These are phyloP conservation scores for Vitrella brassicaformis DNA, from an alignment of 73 alveolate species.

Conservation along the genomic window DNA sequence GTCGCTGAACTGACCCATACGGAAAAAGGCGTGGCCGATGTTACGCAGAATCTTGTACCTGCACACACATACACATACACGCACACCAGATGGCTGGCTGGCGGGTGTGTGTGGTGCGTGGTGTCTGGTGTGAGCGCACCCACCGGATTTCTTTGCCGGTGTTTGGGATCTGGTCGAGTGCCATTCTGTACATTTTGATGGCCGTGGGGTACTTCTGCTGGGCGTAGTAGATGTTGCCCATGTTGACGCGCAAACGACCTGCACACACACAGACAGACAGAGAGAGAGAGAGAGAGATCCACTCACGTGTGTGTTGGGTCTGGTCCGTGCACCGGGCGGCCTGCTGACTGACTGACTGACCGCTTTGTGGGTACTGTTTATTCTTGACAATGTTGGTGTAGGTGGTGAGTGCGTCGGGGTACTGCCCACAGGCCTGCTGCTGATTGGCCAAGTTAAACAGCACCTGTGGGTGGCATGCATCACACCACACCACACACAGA, in stretches of 20 bases:
- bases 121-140: no score
- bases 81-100: no score
- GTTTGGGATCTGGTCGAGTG: conserved; percentile 89
- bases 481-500: no score
- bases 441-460: conserved; percentile 22
- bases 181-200: conserved; percentile 92
- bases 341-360: no score
- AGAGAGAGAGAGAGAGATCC: neutral
- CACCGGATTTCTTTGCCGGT: no score
- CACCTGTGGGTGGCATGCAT: no score
- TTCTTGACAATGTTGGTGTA: conserved; percentile 67
- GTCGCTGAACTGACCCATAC: conserved; percentile 73
- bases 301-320: neutral
- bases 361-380: conserved; percentile 73
- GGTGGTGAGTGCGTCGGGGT: conserved; percentile 67
- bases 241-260: conserved; percentile 76
- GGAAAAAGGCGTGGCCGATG: conserved; percentile 90
- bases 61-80: conserved; percentile 14
- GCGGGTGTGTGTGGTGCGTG: no score
- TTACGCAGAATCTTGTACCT: conserved; percentile 87
- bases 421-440: conserved; percentile 40
- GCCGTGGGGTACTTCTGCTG: conserved; percentile 93
- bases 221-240: conserved; percentile 91
- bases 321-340: conserved; percentile 17
- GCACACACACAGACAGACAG: neutral